Conservation (phyloP, 305 asterid genomes). For the Solanum hybrid region DNA sequence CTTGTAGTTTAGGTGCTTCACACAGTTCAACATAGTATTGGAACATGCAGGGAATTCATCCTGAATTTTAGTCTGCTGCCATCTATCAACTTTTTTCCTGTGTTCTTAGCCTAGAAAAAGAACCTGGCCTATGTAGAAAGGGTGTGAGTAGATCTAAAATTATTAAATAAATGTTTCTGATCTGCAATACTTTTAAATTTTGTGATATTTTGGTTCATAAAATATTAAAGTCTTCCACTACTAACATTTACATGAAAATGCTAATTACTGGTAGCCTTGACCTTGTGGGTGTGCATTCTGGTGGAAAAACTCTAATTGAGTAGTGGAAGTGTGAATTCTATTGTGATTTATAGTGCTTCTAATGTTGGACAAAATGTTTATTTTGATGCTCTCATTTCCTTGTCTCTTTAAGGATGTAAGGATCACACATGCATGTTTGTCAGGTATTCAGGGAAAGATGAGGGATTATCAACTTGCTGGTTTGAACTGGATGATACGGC, state of each 20-base stretch:
- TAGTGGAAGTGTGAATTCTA: not conserved
- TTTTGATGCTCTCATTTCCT: not conserved
- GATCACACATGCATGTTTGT: not conserved
- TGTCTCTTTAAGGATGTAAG: not conserved
- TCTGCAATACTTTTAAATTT: not conserved
- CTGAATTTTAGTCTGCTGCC: not conserved
- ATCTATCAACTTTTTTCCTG: not conserved
- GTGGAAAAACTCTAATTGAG: not conserved
- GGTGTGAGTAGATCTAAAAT: not conserved
- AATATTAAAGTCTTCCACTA: not conserved
- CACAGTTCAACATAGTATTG: not conserved
- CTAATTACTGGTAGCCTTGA: not conserved
- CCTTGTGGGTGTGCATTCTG: not conserved
- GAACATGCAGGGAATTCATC: not conserved
- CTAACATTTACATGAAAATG: not conserved
- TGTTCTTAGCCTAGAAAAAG: not conserved
- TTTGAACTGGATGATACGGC: slow-evolving; percentile 88
- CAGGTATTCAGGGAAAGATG: slow-evolving; percentile 99
- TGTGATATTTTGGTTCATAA: not conserved
- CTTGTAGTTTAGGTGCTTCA: not conserved
- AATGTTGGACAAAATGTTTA: not conserved
- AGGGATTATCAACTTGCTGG: slow-evolving; percentile 99
- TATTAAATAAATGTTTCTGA: not conserved
- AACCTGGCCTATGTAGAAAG: not conserved
- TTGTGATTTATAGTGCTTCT: not conserved